Evolutionary conservation across 1,284 basidiomycete species (phyloP), one percentile per base, ranked within the genome.

Genomic region (Cutaneotrichosporon dermatis): DNA sequence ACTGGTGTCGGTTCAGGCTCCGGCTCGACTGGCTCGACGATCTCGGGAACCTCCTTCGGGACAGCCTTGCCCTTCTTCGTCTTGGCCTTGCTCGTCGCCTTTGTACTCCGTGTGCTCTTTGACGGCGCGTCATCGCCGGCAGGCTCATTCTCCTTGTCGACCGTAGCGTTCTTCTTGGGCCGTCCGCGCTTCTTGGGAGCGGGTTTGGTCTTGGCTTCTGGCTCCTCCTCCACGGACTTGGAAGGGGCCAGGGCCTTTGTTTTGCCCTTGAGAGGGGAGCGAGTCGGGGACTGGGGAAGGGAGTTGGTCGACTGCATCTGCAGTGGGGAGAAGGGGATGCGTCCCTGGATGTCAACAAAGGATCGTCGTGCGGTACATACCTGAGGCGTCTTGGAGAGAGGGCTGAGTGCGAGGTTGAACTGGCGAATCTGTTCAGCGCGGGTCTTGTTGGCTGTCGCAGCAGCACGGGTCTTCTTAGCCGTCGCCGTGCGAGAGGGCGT

Each of bases 401-500:
- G 75, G 62, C 68, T 73, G n/a, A 70, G 62, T 9, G 63, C 61
- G 9, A 72, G 50, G 60, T 76, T 76, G 34, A 74, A 64, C 36
- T 39, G 42, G 36, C 52, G 58, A 33, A 61, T 36, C 55, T 64
- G 63, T 45, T 61, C 63, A 0, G 57, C 57, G n/a, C 63, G 59
- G 54, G 50, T 44, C 40, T 59, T 48, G 39, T 63, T 68, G 25
- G 73, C 72, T 4, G 69, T 66, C 0, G 69, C 63, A 4, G 60
- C 62, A 2, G 74, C 72, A 44, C 77, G 61, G 1, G 77, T 79
- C 68, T 77, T 77, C 66, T 77, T 77, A 35, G 69, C 66, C 25
- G 76, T 79, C 25, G 69, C 64, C 2, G 75, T 76, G 42, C 71
- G 66, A 25, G 75, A 76, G 10, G 77, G 77, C 0, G 77, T 79